Evolutionary conservation across 202 grass and related monocot species (phyloP), one percentile per base, ranked within the genome.

Genomic region (Brachypodium distachyon): DNA sequence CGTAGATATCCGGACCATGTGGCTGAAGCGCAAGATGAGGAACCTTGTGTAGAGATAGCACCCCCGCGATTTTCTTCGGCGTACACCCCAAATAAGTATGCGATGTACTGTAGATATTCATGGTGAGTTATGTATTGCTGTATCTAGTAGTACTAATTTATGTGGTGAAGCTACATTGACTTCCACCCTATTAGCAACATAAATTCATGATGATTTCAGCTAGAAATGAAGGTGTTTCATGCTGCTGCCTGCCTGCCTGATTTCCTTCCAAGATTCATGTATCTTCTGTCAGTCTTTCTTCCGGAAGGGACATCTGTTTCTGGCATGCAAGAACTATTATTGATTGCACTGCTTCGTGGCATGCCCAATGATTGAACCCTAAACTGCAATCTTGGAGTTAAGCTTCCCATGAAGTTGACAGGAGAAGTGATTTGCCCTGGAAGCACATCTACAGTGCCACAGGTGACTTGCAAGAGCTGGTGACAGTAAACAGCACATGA

Each of bases 1-100:
- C 80, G 75, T 85, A 78, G 89, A 92, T 87, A 82, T 96, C 69
- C 87, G 92, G 59, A 73, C 84, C 55, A 66, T 96, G 65, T 96
- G 92, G 92, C 76, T 96, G 70, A 92, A 72, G 72, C 83, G 92
- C 46, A 92, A 92, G 76, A 92, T 96, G 72, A 89, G 85, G 83
- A 83, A 57, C 77, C 74, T 96, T 67, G 77, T 81, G 49, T 85
- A 89, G 82, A 49, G 77, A 66, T 60, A 85, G 54, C 22, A 29
- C 61, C 44, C 32, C 40, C 4, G 6, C 13, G 7, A 27, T 53
- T 81, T 79, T 79, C 33, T 36, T 48, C 41, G 50, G 58, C 18
- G 5, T 85, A 73, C 74, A 77, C 21, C 41, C 46, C 9, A 71
- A 77, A 81, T 72, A 81, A 81, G 37, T 56, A 33, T 65, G 38